Evolutionary conservation across 208 protist species (phyloP), one percentile per base, ranked within the genome.

Genomic region (Acanthamoeba healyi): DNA sequence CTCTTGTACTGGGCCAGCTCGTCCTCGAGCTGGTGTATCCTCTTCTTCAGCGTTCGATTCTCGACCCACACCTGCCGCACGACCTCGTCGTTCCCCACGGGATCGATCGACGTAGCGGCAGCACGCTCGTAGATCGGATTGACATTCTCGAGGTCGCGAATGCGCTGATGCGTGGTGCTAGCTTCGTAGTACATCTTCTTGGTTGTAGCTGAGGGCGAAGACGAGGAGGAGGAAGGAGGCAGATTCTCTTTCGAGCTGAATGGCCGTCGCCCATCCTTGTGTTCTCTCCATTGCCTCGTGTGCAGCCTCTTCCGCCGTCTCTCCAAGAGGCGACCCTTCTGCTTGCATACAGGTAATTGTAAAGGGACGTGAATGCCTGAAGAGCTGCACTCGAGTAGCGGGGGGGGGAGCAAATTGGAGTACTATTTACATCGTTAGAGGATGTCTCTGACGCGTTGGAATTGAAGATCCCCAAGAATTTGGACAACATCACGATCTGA

Each of bases 271-370:
- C 7, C 29, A 5, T 56, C 44, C 58, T 84, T 84, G 12, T 56
- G 74, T 24, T 56, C 74, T 1, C 74, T 40, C 74, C 74, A 84
- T 5, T 84, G 74, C 10, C 74, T 29, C 42, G 74, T 84, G 74
- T 56, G 17, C 0, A 84, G 74, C 42, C 74, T 84, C 74, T 19
- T 84, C n/a, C 74, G 4, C 32, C 74, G 74, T 34, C 32, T 84
- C 17, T 84, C 74, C 34, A 77, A 17, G 36, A 84, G 7, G 6
- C n/a, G 4, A 22, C 9, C 12, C 46, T 84, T 38, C 74, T 84
- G 44, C n/a, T n/a, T n/a, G n/a, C n/a, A n/a, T n/a, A n/a, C n/a
- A n/a, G n/a, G n/a, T n/a, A n/a, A n/a, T n/a, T n/a, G n/a, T n/a
- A n/a, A n/a, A n/a, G n/a, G 51, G 26, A 26, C 36, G 63, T 38